phyloP scores from a whole-genome alignment of 306 rosid genomes.

The Erythrophleum fordii region DNA sequence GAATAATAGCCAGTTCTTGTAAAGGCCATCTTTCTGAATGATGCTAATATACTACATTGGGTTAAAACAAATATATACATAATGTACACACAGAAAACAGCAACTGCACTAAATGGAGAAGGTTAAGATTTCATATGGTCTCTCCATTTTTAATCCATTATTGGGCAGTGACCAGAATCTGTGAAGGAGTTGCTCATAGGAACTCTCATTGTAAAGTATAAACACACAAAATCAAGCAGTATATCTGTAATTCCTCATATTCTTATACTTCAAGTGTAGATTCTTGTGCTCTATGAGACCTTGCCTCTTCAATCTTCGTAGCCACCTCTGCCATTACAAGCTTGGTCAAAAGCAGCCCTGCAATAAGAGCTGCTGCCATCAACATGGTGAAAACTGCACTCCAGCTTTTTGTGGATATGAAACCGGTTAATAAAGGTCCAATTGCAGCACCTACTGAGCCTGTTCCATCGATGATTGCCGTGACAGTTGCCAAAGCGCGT shows the following conservation, averaged over 20 bases:
- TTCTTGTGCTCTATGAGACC: constrained; percentile 45
- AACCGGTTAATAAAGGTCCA: constrained; percentile 88
- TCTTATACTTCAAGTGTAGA: constrained; percentile 49
- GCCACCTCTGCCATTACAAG: constrained; percentile 80
- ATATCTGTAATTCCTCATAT: neutral
- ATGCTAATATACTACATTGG: constrained; percentile 20
- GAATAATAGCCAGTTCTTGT: too few species aligned
- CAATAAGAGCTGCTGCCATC: constrained; percentile 83
- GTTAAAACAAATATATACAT: neutral
- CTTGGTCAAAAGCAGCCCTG: constrained; percentile 86
- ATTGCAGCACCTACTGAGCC: constrained; percentile 96
- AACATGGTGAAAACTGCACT: constrained; percentile 83
- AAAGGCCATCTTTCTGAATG: constrained; percentile 25
- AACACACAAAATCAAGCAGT: neutral
- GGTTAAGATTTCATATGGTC: constrained; percentile 31
- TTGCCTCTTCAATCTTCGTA: constrained; percentile 71
- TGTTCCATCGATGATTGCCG: constrained; percentile 93
- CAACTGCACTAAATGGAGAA: constrained; percentile 38
- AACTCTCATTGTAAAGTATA: constrained; percentile 19
- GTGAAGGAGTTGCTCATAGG: constrained; percentile 36
- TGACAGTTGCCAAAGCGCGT: constrained; percentile 88
- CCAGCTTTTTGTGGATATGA: constrained; percentile 84
- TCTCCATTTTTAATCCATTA: constrained; percentile 39
- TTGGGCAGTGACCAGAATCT: constrained; percentile 23
- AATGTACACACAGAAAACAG: constrained; percentile 43